A percentile compares a stretch with the other conserved stretches of the same genome.
Evolutionary conservation across 495 filamentous ascomycete species (phyloP).

Genomic region (Recurvomyces mirabilis): DNA sequence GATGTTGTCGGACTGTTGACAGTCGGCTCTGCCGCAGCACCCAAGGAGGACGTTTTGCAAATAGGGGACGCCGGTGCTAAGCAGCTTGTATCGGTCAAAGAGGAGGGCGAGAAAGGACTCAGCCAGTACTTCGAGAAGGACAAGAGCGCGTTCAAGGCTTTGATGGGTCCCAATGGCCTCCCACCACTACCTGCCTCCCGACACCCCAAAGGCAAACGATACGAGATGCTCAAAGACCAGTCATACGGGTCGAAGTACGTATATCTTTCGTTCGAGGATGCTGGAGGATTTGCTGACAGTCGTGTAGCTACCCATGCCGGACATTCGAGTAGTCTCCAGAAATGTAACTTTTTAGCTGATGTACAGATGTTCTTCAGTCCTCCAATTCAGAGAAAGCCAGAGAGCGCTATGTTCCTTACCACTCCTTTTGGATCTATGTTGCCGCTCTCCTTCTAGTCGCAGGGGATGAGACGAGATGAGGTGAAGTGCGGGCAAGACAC

Average conservation of each 20-base stretch:
- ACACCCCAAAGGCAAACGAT: constrained; percentile 44
- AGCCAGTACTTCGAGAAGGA: constrained; percentile 63
- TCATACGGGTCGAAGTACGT: constrained; percentile 45
- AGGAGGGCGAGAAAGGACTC: constrained; percentile 62
- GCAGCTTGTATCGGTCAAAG: constrained; percentile 67
- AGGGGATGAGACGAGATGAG: too few relatives aligned
- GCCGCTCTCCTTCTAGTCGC: too few relatives aligned
- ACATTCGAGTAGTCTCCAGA: constrained; percentile 23
- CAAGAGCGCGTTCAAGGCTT: constrained; percentile 45
- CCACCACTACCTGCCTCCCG: constrained; percentile 70
- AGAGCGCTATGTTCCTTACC: too few relatives aligned
- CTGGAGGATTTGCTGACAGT: background rate
- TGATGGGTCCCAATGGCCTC: constrained; percentile 62
- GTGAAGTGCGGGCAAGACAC: background rate
- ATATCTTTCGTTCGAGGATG: background rate
- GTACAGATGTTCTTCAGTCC: too few relatives aligned
- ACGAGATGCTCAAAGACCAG: constrained; percentile 43
- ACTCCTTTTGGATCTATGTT: too few relatives aligned
- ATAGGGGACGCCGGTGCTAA: constrained; percentile 75
- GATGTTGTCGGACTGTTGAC: constrained; percentile 77
- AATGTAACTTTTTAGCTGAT: too few relatives aligned
- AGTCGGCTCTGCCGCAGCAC: constrained; percentile 69
- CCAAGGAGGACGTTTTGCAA: constrained; percentile 63
- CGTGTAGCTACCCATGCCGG: constrained; percentile 31
- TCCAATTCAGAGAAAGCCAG: too few relatives aligned